A percentile compares a stretch with the other conserved stretches of the same genome.
phyloP scores from a whole-genome alignment of 352 stramenopile species.

The Globisporangium emineosum region DNA sequence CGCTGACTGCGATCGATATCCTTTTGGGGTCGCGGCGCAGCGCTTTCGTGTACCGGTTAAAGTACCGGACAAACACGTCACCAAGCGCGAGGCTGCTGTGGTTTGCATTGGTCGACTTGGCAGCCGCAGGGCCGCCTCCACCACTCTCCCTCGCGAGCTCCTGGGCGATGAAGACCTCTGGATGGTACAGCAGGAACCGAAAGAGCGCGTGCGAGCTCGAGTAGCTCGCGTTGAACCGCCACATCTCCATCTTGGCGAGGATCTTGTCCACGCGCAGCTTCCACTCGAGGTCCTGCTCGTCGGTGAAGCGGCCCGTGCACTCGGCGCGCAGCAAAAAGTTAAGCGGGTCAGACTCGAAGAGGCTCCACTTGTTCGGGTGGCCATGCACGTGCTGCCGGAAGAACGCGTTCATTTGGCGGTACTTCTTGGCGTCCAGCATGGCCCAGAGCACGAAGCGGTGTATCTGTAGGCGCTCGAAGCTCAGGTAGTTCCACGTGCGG shows the following conservation, averaged over 20 bases:
- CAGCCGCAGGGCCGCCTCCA: not conserved
- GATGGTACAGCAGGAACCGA: conserved; percentile 51
- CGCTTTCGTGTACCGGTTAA: conserved; percentile 41
- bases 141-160: not conserved
- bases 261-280: conserved; percentile 43
- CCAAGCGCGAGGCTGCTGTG: conserved; percentile 17
- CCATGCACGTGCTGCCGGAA: conserved; percentile 43
- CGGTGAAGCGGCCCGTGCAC: conserved; percentile 42
- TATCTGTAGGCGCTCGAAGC: conserved; percentile 50
- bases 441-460: conserved; percentile 64
- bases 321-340: conserved; percentile 69
- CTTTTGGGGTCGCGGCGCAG: conserved; percentile 46
- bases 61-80: conserved; percentile 40
- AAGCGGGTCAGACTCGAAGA: conserved; percentile 59
- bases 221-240: conserved; percentile 46
- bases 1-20: conserved; percentile 56
- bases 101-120: not conserved
- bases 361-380: conserved; percentile 35
- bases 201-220: conserved; percentile 62
- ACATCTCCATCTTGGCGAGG: conserved; percentile 36
- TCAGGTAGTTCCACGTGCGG: conserved; percentile 40
- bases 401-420: conserved; percentile 32
- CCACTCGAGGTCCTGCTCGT: conserved; percentile 28
- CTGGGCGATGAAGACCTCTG: conserved; percentile 32
- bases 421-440: conserved; percentile 34